Conservation (phyloP, 116 monocot genomes). For the Phalaenopsis hybrid region DNA sequence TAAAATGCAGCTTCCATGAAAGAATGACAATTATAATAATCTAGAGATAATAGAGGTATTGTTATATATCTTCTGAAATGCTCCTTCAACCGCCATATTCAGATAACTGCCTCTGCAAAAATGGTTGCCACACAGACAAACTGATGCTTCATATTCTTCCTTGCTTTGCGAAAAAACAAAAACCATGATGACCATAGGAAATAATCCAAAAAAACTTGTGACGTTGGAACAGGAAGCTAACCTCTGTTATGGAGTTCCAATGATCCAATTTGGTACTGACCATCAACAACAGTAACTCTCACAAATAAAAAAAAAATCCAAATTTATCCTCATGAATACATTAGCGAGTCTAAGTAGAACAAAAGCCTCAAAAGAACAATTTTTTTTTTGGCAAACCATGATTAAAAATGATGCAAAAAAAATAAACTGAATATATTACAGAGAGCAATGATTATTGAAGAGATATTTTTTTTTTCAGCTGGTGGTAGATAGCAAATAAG, state of each 20-base stretch:
- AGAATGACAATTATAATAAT: not conserved
- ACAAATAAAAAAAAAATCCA: slow-evolving; percentile 5
- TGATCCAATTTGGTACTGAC: slow-evolving; percentile 98
- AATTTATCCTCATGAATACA: too few species aligned
- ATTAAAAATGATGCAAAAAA: too few species aligned
- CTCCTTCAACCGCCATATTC: slow-evolving; percentile 85
- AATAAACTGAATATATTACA: not conserved
- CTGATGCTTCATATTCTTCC: slow-evolving; percentile 97
- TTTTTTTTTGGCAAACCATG: too few species aligned
- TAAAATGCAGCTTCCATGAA: not conserved
- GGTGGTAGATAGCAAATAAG: not conserved
- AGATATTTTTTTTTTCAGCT: not conserved
- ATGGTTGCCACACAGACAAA: slow-evolving; percentile 96
- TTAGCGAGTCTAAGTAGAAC: too few species aligned
- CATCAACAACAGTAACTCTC: slow-evolving; percentile 99
- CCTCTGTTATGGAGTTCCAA: slow-evolving; percentile 98
- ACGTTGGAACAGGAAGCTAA: slow-evolving; percentile 16
- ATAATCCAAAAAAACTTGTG: slow-evolving; percentile 6
- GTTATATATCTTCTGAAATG: slow-evolving; percentile 72
- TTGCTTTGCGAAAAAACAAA: slow-evolving; percentile 62
- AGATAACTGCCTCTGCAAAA: slow-evolving; percentile 96
- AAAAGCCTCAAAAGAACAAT: too few species aligned
- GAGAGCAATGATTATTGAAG: not conserved
- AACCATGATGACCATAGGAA: not conserved
- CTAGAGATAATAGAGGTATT: not conserved